Evolutionary conservation across 306 rosid genomes (phyloP), one percentile per base, ranked within the genome.

Genomic region (Dalbergia oliveri): DNA sequence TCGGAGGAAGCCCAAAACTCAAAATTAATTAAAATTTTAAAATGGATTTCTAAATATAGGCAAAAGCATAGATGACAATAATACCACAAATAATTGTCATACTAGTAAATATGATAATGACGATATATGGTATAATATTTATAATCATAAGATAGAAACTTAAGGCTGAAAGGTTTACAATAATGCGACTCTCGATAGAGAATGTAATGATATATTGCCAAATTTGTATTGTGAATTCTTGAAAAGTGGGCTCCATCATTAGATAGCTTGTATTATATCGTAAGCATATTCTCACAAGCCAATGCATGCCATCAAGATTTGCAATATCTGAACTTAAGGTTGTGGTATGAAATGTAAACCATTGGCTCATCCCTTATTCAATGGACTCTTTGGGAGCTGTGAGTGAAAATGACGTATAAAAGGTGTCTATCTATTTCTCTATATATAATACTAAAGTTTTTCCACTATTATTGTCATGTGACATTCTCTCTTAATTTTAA

Each of bases 301-400:
- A 72, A 8, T 73, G 72, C n/a, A 8, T 73, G 72, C n/a, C 61
- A 62, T 31, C 18, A 34, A 60, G 60, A 79, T 61, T 31, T 73
- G 21, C 43, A 19, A 37, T 37, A 73, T 73, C 53, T 56, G 66
- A 72, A 54, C 67, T 58, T 21, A 47, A 39, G 43, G 58, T 41
- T 73, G 67, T 73, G 66, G 78, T 41, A 68, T 23, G 39, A 58
- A 58, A 11, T 58, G 39, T 73, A 6, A 58, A 73, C 19, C 66
- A 54, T 19, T 57, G 16, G 39, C 19, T 41, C 31, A 56, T 18
- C 23, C 41, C 43, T 56, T 72, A 39, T 11, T 1, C 21, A 41
- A 41, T 12, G 7, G 21, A 41, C 15, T 21, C 59, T 50, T 21
- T 54, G 41, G 37, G 54, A 57, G 66, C 11, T 39, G 43, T 4